These are phyloP conservation scores for Psophocarpus tetragonolobus DNA, from an alignment of 306 rosid species.

Conservation along the genomic window DNA sequence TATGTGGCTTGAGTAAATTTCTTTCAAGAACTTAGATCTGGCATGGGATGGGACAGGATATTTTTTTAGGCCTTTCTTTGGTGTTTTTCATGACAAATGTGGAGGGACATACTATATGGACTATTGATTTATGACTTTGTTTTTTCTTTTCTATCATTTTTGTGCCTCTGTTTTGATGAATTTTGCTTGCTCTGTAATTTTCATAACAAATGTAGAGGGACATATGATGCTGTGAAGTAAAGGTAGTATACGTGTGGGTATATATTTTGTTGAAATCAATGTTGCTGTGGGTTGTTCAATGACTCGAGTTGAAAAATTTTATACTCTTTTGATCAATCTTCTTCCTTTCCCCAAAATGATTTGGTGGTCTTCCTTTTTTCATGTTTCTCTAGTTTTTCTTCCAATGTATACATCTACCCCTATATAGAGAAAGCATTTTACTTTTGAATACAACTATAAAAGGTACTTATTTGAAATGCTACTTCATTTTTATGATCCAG, in stretches of 20 bases:
- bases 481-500: neutral
- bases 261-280: too few relatives aligned
- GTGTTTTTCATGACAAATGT: neutral
- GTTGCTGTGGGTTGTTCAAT: conserved; percentile 4
- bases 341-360: neutral
- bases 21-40: neutral
- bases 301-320: conserved; percentile 12
- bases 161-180: neutral
- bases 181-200: neutral
- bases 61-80: neutral
- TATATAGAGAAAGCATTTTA: neutral
- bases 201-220: neutral
- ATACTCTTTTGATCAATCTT: conserved; percentile 7
- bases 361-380: conserved; percentile 1
- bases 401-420: neutral
- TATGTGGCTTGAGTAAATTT: neutral
- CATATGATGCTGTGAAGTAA: conserved; percentile 1
- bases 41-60: too few relatives aligned
- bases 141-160: neutral
- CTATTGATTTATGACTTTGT: neutral
- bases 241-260: neutral
- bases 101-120: neutral
- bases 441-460: neutral
- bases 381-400: conserved; percentile 27
- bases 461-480: neutral